Conservation (phyloP, 805 yeast genomes). For the Candida hungchunana region DNA sequence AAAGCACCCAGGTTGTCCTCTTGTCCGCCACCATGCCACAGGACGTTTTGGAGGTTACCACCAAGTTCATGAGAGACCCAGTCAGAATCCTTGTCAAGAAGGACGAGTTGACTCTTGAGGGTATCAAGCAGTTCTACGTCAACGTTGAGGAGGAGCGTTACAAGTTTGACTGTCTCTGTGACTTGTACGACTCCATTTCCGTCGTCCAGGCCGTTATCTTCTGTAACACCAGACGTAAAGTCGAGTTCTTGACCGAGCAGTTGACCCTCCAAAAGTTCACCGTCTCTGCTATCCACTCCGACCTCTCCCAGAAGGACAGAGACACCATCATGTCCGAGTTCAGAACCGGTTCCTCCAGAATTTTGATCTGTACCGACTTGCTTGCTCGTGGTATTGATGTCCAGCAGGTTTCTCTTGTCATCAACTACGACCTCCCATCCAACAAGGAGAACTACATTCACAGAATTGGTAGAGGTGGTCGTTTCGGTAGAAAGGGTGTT, state of each 20-base stretch:
- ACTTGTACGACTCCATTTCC: constrained; percentile 89
- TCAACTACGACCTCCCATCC: constrained; percentile 88
- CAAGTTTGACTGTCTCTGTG: constrained; percentile 94
- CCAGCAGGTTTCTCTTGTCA: constrained; percentile 93
- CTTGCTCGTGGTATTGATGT: constrained; percentile 98
- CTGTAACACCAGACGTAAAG: constrained; percentile 94
- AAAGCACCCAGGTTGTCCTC: constrained; percentile 88
- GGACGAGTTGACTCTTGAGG: constrained; percentile 94
- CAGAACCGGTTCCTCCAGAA: constrained; percentile 90
- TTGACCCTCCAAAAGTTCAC: constrained; percentile 80
- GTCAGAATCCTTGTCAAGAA: constrained; percentile 91
- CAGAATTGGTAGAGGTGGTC: constrained; percentile 97
- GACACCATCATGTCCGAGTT: constrained; percentile 94
- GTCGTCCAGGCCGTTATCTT: constrained; percentile 97
- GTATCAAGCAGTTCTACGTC: constrained; percentile 87
- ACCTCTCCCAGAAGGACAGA: constrained; percentile 90
- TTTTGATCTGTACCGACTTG: constrained; percentile 88
- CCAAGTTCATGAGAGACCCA: constrained; percentile 92
- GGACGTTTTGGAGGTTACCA: constrained; percentile 87
- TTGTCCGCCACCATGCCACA: constrained; percentile 93
- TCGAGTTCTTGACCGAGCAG: constrained; percentile 78
- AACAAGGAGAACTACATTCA: constrained; percentile 93
- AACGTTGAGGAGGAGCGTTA: constrained; percentile 90
- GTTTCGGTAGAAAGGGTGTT: constrained; percentile 98
- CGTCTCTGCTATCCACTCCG: constrained; percentile 94